Conservation (phyloP, 768 basidiomycete species). For the Tulasnella sp. region DNA sequence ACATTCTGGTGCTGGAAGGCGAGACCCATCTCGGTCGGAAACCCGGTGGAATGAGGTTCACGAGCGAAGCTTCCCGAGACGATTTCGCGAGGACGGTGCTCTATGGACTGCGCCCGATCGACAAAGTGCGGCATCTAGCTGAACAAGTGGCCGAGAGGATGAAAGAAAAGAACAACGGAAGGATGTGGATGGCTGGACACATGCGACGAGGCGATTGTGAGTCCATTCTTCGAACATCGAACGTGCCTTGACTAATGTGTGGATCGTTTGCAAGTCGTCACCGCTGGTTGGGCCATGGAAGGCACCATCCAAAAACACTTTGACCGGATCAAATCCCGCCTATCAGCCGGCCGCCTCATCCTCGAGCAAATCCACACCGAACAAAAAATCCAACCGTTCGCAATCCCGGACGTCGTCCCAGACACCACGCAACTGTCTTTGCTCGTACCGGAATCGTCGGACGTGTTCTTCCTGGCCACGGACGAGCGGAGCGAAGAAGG, state of each 20-base stretch:
- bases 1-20: conserved; percentile 43
- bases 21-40: conserved; percentile 43
- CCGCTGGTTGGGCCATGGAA: conserved; percentile 41
- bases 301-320: conserved; percentile 39
- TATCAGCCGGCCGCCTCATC: conserved; percentile 33
- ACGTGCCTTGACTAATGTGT: background rate
- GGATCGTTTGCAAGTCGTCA: conserved; percentile 28
- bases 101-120: conserved; percentile 35
- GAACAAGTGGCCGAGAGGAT: conserved; percentile 38
- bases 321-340: conserved; percentile 36
- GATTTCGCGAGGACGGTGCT: conserved; percentile 38
- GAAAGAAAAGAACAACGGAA: conserved; percentile 29
- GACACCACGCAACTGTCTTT: conserved; percentile 8
- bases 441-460: conserved; percentile 12
- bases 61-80: conserved; percentile 36
- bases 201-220: conserved; percentile 32
- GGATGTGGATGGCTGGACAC: conserved; percentile 31
- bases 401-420: conserved; percentile 26
- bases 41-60: conserved; percentile 39
- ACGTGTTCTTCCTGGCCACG: conserved; percentile 35
- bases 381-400: background rate
- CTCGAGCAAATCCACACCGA: background rate
- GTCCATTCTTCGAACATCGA: background rate
- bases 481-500: conserved; percentile 43
- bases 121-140: conserved; percentile 36